Conservation (phyloP, 768 basidiomycete genomes). For the Leccinum olivaceopallidum region DNA sequence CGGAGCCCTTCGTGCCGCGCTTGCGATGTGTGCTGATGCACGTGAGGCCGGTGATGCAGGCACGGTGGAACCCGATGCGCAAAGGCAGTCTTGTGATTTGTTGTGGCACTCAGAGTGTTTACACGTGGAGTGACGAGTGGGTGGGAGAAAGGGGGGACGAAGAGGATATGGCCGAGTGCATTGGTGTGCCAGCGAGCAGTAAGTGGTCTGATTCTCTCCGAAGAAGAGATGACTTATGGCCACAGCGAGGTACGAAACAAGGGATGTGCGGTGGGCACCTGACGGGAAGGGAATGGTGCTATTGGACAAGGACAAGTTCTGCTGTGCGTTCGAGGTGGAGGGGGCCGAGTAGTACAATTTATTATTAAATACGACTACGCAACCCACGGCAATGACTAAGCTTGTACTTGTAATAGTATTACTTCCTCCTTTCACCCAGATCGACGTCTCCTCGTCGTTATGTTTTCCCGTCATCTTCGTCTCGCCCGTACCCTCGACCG, state of each 20-base stretch:
- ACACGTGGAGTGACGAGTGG: conserved; percentile 87
- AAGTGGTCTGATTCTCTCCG: not conserved
- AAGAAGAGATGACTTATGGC: not conserved
- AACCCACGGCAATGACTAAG: conserved; percentile 23
- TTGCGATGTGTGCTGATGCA: conserved; percentile 72
- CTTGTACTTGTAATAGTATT: not conserved
- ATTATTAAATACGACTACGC: not conserved
- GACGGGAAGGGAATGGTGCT: conserved; percentile 83
- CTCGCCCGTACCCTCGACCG: conserved; percentile 46
- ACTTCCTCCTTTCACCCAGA: not conserved
- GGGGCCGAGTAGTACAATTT: conserved; percentile 17
- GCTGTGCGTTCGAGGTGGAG: conserved; percentile 82
- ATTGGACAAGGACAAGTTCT: conserved; percentile 77
- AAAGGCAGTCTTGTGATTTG: conserved; percentile 68
- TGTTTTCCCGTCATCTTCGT: conserved; percentile 68
- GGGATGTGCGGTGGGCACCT: conserved; percentile 76
- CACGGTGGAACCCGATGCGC: conserved; percentile 85
- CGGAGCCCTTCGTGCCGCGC: conserved; percentile 56
- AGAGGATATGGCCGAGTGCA: conserved; percentile 84
- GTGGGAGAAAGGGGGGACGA: conserved; percentile 56
- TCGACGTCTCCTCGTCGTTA: conserved; percentile 20
- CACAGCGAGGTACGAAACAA: conserved; percentile 70
- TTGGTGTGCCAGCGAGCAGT: conserved; percentile 88
- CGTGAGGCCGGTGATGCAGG: conserved; percentile 58
- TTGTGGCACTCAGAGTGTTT: conserved; percentile 65